Evolutionary conservation across 1,284 basidiomycete genomes (phyloP).

Genomic region (Irpex rosettiformis): DNA sequence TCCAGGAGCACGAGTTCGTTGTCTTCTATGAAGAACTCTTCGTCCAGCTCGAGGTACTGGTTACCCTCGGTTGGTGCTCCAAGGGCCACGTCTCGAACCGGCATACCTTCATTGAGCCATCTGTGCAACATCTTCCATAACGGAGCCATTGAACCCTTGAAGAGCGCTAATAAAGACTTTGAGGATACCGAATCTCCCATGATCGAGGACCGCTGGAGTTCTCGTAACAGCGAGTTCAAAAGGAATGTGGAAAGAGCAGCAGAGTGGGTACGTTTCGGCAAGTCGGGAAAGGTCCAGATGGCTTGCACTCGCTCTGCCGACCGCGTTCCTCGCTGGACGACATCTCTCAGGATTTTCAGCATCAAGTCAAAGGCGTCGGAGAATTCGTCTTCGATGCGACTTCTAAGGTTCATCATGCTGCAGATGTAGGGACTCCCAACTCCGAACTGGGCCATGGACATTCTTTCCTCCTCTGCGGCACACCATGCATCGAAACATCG

Average conservation of each 20-base stretch:
- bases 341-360: slow-evolving; percentile 35
- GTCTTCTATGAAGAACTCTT: slow-evolving; percentile 81
- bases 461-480: slow-evolving; percentile 60
- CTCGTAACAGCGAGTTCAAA: slow-evolving; percentile 59
- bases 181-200: slow-evolving; percentile 53
- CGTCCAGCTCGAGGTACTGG: slow-evolving; percentile 40
- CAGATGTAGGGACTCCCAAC: slow-evolving; percentile 43
- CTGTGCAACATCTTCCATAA: slow-evolving; percentile 69
- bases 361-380: slow-evolving; percentile 54
- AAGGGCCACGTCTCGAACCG: slow-evolving; percentile 35
- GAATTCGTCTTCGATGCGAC: slow-evolving; percentile 53
- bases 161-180: slow-evolving; percentile 56
- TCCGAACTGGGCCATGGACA: slow-evolving; percentile 53
- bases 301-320: slow-evolving; percentile 26
- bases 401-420: slow-evolving; percentile 66
- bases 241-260: slow-evolving; percentile 48
- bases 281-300: slow-evolving; percentile 40
- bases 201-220: slow-evolving; percentile 50
- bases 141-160: slow-evolving; percentile 62
- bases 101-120: slow-evolving; percentile 79
- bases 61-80: slow-evolving; percentile 15
- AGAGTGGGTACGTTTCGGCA: slow-evolving; percentile 44
- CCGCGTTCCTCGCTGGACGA: slow-evolving; percentile 28
- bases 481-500: slow-evolving; percentile 66
- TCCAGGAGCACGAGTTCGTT: slow-evolving; percentile 61